Base-by-base conservation (phyloP, 2,329 filamentous ascomycete species). In the Aspergillus amoenus region DNA sequence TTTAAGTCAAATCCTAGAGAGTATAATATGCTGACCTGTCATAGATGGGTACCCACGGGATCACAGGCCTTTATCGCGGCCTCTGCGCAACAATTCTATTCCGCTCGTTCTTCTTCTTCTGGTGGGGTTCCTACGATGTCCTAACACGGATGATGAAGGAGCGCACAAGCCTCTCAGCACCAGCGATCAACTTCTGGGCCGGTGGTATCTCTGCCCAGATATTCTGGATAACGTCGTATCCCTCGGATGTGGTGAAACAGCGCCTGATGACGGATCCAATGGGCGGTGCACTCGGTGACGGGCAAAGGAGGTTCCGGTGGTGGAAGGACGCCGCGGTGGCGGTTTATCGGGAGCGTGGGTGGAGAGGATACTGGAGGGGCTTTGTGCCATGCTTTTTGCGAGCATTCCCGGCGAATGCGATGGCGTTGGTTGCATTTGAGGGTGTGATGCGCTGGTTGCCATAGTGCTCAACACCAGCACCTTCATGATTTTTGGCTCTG, bases 71-170 rank as follows among this genome's bases (percentile, higher is more conserved):
- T 7, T 99, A 93, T 74, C 92, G 91, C 70, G 94, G 94, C 0
- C 82, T 99, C 12, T 80, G 77, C 39, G 90, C 94, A 1, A 97
- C 94, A 0, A 79, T 97, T 48, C 75, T 97, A 47, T 97, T 97
- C 79, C 85, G 94, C 17, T 86, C 87, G 13, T 96, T 93, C 78
- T 99, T 99, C 81, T 97, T 96, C 82, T 94, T 88, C 79, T 97
- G 93, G 93, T 99, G 94, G 94, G 87, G 88, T n/a, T 89, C 87
- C 59, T 99, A 99, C 78, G 93, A 97, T 68, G 66, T 96, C 30
- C 83, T 97, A 65, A 90, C 90, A 5, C 81, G 85, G 21, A 77
- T 82, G 58, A 79, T 97, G 70, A 79, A 84, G 54, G 75, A 84
- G 17, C 79, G 86, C 66, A 96, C 93, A 2, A 75, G 66, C 12